A percentile compares a stretch with the other conserved stretches of the same genome.
phyloP scores from a whole-genome alignment of 768 basidiomycete species.

The Mrakia hoshinonis region DNA sequence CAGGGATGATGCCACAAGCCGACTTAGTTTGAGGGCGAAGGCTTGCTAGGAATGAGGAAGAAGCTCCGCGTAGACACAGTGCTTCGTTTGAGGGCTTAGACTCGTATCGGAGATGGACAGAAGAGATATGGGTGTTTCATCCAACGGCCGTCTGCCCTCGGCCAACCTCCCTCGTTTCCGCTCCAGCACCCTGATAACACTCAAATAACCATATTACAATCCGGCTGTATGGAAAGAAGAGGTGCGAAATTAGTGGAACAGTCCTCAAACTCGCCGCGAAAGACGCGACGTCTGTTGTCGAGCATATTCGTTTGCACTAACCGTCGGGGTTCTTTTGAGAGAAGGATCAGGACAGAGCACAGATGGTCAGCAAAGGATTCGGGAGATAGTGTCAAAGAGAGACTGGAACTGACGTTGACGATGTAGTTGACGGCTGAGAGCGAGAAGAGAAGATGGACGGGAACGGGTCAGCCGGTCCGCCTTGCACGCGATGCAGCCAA shows the following conservation, averaged over 20 bases:
- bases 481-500: neutral
- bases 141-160: no score
- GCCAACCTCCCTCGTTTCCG: no score
- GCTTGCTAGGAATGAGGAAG: neutral
- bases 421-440: slow-evolving; percentile 86
- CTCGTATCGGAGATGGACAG: neutral
- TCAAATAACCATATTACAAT: no score
- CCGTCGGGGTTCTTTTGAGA: neutral
- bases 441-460: neutral
- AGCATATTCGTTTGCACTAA: no score
- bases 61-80: no score
- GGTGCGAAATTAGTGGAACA: neutral
- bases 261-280: no score
- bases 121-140: neutral
- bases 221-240: neutral
- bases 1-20: neutral
- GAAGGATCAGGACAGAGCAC: neutral
- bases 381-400: neutral
- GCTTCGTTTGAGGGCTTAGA: no score
- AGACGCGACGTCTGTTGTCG: no score
- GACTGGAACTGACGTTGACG: slow-evolving; percentile 47
- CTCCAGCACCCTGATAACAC: no score
- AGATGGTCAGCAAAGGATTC: neutral
- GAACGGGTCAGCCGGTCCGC: neutral
- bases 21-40: neutral